Evolutionary conservation across 345 rosid genomes (phyloP).

Genomic region (Aquilaria sinensis): DNA sequence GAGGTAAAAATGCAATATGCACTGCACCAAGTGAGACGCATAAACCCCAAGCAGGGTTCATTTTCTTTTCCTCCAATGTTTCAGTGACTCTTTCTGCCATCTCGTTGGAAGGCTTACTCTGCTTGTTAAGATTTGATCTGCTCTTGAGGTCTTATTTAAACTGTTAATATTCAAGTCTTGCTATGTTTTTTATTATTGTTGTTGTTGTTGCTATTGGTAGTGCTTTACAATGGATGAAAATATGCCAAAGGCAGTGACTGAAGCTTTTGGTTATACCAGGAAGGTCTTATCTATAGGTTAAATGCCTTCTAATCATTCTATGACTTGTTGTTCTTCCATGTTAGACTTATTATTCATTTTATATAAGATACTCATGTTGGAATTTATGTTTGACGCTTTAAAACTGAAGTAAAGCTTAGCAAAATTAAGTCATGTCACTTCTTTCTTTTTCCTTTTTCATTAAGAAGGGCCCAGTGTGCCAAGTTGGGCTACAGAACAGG

Average conservation of each 20-base stretch:
- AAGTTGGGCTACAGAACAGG: too few species aligned
- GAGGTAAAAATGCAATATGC: slow-evolving; percentile 42
- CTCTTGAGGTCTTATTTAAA: not conserved
- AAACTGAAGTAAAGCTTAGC: too few species aligned
- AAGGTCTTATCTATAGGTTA: slow-evolving; percentile 76
- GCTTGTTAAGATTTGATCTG: not conserved
- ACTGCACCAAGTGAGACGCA: not conserved
- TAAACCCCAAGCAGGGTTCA: too few species aligned
- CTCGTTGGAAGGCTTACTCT: not conserved
- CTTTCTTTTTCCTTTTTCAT: too few species aligned
- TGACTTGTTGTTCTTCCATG: not conserved
- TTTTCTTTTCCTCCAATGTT: not conserved
- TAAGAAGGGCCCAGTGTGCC: too few species aligned
- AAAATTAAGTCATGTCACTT: too few species aligned
- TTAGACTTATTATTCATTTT: too few species aligned
- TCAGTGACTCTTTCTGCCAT: not conserved
- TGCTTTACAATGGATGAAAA: slow-evolving; percentile 90
- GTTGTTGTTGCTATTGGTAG: slow-evolving; percentile 17
- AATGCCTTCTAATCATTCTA: not conserved
- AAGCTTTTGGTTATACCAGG: slow-evolving; percentile 66
- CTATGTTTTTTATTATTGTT: not conserved
- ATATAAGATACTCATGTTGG: too few species aligned
- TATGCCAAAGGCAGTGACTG: slow-evolving; percentile 74
- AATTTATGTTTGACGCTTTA: too few species aligned
- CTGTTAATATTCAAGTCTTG: slow-evolving; percentile 3